These are phyloP conservation scores for Leccinum pellstonianum DNA, from an alignment of 768 basidiomycete genomes.

Conservation along the genomic window DNA sequence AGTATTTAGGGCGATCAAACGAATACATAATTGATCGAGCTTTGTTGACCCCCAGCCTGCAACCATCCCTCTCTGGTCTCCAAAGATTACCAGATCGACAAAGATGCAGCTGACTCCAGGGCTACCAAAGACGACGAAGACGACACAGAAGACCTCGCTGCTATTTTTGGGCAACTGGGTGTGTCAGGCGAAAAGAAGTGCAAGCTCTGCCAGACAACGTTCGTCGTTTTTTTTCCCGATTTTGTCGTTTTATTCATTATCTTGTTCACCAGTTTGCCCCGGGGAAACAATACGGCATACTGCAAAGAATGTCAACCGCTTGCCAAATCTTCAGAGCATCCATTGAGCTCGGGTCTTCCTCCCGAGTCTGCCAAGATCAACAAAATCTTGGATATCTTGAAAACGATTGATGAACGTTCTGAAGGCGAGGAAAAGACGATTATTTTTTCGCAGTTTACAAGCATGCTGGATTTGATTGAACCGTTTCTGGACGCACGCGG, in stretches of 20 bases:
- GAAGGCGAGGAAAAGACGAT: conserved; percentile 84
- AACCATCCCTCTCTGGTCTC: conserved; percentile 84
- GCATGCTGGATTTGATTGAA: conserved; percentile 82
- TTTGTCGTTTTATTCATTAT: conserved; percentile 2
- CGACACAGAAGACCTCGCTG: conserved; percentile 73
- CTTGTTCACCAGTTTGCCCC: conserved; percentile 15
- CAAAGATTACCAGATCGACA: conserved; percentile 70
- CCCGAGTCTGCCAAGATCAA: conserved; percentile 85
- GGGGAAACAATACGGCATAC: conserved; percentile 36
- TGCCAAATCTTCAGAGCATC: conserved; percentile 43
- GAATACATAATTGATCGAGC: background rate
- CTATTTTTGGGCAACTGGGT: conserved; percentile 67
- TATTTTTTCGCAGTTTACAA: conserved; percentile 92
- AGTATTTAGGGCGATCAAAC: conserved; percentile 11
- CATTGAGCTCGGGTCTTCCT: conserved; percentile 39
- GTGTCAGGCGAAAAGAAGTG: conserved; percentile 64
- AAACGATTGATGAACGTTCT: conserved; percentile 57
- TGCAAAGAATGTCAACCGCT: conserved; percentile 62
- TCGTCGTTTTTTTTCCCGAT: conserved; percentile 27
- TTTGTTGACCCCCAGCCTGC: conserved; percentile 56
- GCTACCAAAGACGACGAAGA: conserved; percentile 50
- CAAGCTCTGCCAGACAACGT: conserved; percentile 74
- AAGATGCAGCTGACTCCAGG: conserved; percentile 73
- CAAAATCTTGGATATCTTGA: conserved; percentile 73
- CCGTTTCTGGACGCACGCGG: conserved; percentile 72